Evolutionary conservation across 2,329 filamentous ascomycete genomes (phyloP), one percentile per base, ranked within the genome.

Genomic region (Pestalotiopsis sp.): DNA sequence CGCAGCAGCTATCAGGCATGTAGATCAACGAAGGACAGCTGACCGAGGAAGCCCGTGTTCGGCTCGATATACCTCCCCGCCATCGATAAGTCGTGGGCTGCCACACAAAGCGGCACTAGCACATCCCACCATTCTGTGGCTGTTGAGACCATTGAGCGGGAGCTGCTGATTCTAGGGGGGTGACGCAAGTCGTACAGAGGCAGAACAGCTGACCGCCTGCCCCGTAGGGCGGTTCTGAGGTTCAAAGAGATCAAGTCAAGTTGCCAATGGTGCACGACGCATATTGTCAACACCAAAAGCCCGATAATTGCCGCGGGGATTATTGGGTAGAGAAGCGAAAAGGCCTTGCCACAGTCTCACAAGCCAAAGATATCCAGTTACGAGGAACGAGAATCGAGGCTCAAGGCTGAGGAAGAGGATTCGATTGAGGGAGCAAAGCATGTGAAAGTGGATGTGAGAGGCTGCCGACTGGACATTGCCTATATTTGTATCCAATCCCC

Each of bases 71-170:
- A 5, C 59, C 27, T 31, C 36, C 59, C 27, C 38, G 23, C 38
- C 38, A 36, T 45, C 36, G n/a, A 64, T 13, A 27, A 20, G 23
- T 36, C 60, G 20, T 38, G 31, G 7, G 25, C 61, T 41, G n/a
- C 61, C 62, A 56, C 41, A 49, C n/a, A 40, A 20, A 38, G 20
- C 14, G 17, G 45, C 45, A 52, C 45, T 52, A 57, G 23, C 45
- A 66, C 63, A 66, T 66, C 45, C 63, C 63, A 66, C 63, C 63
- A 66, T 57, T 58, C 27, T 66, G 63, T 66, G 63, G 49, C 63
- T 66, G 62, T 65, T 65, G 62, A 52, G 62, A 52, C 41, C 13
- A 62, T 17, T 14, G 25, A 11, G 14, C 13, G 38, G 23, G 57
- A 27, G 23, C 23, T 36, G 25, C 58, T 31, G 27, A 40, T 31